phyloP scores from a whole-genome alignment of 257 asterid species.

The Cinchona pubescens region DNA sequence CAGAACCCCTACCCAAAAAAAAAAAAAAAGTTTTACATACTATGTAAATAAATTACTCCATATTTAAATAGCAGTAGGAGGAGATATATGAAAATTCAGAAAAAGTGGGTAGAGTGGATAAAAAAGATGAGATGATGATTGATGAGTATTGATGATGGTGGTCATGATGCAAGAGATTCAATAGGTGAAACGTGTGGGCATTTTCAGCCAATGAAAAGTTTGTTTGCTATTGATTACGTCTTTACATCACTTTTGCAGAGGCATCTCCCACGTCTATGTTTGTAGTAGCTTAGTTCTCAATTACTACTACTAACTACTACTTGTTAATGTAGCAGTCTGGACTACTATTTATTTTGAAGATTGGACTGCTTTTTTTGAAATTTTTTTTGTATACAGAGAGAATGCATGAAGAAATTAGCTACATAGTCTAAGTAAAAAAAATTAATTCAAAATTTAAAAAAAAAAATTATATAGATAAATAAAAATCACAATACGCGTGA shows the following conservation, averaged over 20 bases:
- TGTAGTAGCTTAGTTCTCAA: background rate
- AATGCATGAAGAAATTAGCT: too few relatives aligned
- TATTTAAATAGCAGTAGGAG: background rate
- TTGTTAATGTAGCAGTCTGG: background rate
- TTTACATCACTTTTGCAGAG: constrained; percentile 23
- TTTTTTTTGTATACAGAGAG: too few relatives aligned
- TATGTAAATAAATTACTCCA: background rate
- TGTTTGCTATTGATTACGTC: constrained; percentile 16
- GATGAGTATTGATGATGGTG: constrained; percentile 1
- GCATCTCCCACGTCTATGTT: too few relatives aligned
- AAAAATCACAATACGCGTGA: too few relatives aligned
- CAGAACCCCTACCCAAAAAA: background rate
- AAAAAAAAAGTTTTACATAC: background rate
- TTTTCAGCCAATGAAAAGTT: constrained; percentile 26
- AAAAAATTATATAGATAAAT: too few relatives aligned
- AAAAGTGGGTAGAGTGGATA: background rate
- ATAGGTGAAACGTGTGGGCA: constrained; percentile 21
- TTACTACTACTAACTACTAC: background rate
- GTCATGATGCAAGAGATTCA: too few relatives aligned
- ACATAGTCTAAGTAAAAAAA: too few relatives aligned
- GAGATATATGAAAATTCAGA: background rate
- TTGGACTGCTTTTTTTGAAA: background rate
- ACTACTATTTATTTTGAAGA: too few relatives aligned
- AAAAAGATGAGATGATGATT: background rate
- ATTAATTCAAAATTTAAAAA: too few relatives aligned